Conservation (phyloP, 768 basidiomycete genomes). For the Mycena alexandri region DNA sequence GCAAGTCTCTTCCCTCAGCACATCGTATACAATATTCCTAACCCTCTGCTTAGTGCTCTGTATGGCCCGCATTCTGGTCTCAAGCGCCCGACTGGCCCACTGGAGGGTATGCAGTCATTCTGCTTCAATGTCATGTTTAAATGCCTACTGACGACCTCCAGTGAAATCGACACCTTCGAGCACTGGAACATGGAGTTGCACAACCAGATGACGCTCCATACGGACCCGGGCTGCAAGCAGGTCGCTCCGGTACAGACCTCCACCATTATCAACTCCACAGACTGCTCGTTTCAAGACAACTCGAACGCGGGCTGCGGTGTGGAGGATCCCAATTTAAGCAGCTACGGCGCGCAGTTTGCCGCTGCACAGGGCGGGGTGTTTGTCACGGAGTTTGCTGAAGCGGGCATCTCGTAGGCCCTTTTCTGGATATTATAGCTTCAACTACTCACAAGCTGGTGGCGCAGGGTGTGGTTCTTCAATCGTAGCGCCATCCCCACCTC, state of each 20-base stretch:
- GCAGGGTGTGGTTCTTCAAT: slow-evolving; percentile 75
- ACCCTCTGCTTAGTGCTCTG: slow-evolving; percentile 64
- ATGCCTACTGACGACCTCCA: slow-evolving; percentile 30
- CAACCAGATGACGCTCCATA: slow-evolving; percentile 83
- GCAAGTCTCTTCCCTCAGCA: slow-evolving; percentile 51
- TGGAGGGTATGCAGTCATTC: slow-evolving; percentile 59
- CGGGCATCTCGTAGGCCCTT: slow-evolving; percentile 70
- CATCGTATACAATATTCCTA: background rate
- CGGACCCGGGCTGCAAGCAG: slow-evolving; percentile 69
- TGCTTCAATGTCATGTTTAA: background rate
- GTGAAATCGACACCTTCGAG: slow-evolving; percentile 87
- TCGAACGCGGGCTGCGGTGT: slow-evolving; percentile 76
- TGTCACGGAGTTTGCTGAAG: slow-evolving; percentile 77
- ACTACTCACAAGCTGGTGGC: too few relatives aligned
- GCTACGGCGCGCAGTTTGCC: slow-evolving; percentile 78
- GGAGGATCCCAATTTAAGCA: slow-evolving; percentile 62
- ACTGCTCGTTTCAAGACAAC: slow-evolving; percentile 69
- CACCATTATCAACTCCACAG: slow-evolving; percentile 65
- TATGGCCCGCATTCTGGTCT: slow-evolving; percentile 78
- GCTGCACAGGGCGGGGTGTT: slow-evolving; percentile 78
- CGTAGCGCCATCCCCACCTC: slow-evolving; percentile 62
- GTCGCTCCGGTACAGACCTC: slow-evolving; percentile 63
- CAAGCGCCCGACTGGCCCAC: slow-evolving; percentile 71
- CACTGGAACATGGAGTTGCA: slow-evolving; percentile 76
- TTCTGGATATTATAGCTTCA: background rate